Percentiles rank a stretch among this genome's conserved stretches.
phyloP scores from a whole-genome alignment of 208 protist species.

The Trypanosoma congolense region DNA sequence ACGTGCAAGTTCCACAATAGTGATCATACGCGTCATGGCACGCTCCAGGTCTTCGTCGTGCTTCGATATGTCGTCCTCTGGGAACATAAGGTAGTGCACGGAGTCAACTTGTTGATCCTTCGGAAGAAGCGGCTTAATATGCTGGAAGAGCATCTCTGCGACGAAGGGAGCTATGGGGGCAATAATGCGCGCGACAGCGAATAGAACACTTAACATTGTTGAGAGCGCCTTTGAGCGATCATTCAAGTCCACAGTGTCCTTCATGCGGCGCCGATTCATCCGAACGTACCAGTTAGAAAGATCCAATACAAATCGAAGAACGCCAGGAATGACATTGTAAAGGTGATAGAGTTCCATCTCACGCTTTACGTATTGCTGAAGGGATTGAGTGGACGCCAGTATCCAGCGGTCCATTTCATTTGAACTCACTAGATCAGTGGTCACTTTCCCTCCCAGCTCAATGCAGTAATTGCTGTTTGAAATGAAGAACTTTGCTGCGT shows the following conservation, averaged over 20 bases:
- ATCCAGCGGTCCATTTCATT: slow-evolving; percentile 99
- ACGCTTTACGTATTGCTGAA: slow-evolving; percentile 93
- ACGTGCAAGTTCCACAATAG: slow-evolving; percentile 92
- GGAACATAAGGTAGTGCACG: slow-evolving; percentile 93
- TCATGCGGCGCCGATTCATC: slow-evolving; percentile 96
- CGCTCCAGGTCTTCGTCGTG: slow-evolving; percentile 72
- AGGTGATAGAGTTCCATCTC: slow-evolving; percentile 98
- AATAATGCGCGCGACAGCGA: slow-evolving; percentile 87
- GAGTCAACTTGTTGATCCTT: slow-evolving; percentile 73
- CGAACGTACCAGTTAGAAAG: slow-evolving; percentile 99
- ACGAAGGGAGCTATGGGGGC: slow-evolving; percentile 99
- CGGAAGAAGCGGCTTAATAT: slow-evolving; percentile 90
- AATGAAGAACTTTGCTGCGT: slow-evolving; percentile 98
- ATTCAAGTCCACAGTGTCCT: slow-evolving; percentile 66
- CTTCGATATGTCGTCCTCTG: slow-evolving; percentile 62
- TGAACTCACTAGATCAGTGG: slow-evolving; percentile 52
- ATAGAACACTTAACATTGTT: slow-evolving; percentile 93
- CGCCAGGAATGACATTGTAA: slow-evolving; percentile 98
- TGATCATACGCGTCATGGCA: slow-evolving; percentile 87
- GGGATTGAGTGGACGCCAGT: slow-evolving; percentile 86
- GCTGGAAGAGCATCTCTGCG: slow-evolving; percentile 97
- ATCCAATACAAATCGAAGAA: slow-evolving; percentile 96
- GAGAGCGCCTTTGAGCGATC: slow-evolving; percentile 80
- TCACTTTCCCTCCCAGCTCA: slow-evolving; percentile 38
- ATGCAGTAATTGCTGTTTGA: slow-evolving; percentile 89